phyloP scores from a whole-genome alignment of 2,329 filamentous ascomycete species.

The Pyrenophora teres region DNA sequence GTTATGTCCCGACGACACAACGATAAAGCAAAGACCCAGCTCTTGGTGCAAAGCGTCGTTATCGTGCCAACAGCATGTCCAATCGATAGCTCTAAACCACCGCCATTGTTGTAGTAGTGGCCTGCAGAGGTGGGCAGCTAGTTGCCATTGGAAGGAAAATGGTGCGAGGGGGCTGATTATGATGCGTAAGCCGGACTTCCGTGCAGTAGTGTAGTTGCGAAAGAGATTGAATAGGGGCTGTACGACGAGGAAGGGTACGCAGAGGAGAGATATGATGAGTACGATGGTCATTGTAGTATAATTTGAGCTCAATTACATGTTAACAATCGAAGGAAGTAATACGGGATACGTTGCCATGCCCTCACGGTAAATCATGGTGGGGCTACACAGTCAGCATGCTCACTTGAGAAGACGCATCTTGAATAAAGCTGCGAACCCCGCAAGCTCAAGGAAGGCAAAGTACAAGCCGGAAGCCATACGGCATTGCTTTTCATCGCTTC shows the following conservation, averaged over 20 bases:
- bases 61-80: slow-evolving; percentile 24
- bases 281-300: slow-evolving; percentile 6
- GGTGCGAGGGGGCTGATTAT: slow-evolving; percentile 24
- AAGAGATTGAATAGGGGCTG: slow-evolving; percentile 7
- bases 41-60: slow-evolving; percentile 14
- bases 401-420: background rate
- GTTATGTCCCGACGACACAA: slow-evolving; percentile 21
- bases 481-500: no score
- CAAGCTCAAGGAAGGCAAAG: no score
- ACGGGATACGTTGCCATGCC: no score
- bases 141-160: slow-evolving; percentile 17
- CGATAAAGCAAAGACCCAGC: slow-evolving; percentile 20
- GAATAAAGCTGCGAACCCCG: no score
- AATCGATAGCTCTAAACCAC: slow-evolving; percentile 22
- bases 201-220: slow-evolving; percentile 24
- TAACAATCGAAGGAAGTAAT: no score
- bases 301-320: background rate
- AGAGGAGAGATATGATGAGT: slow-evolving; percentile 4
- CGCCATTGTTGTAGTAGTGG: slow-evolving; percentile 5
- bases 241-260: background rate
- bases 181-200: slow-evolving; percentile 16
- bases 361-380: background rate
- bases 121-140: slow-evolving; percentile 5
- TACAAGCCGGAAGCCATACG: no score
- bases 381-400: background rate